Evolutionary conservation across 2,329 filamentous ascomycete species (phyloP).

Genomic region (Xylariomycetidae sp.): DNA sequence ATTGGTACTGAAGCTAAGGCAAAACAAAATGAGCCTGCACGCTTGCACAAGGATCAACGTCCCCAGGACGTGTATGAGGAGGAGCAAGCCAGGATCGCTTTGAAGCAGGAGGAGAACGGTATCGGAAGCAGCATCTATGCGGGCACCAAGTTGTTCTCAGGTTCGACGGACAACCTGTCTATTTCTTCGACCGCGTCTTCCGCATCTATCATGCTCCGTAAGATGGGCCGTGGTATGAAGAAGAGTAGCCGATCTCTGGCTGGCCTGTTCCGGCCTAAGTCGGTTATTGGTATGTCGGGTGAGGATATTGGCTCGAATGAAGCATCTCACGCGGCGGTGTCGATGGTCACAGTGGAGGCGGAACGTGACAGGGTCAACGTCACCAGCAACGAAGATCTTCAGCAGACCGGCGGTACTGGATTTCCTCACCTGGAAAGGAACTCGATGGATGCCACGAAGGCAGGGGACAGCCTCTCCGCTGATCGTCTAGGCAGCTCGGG

Average conservation of each 20-base stretch:
- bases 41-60: slow-evolving; percentile 60
- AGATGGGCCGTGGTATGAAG: slow-evolving; percentile 99
- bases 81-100: slow-evolving; percentile 85
- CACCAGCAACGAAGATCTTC: slow-evolving; percentile 61
- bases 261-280: slow-evolving; percentile 92
- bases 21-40: slow-evolving; percentile 38
- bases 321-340: slow-evolving; percentile 75
- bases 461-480: slow-evolving; percentile 33
- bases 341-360: slow-evolving; percentile 93
- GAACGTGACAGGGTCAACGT: slow-evolving; percentile 80
- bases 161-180: slow-evolving; percentile 91
- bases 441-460: slow-evolving; percentile 61
- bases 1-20: slow-evolving; percentile 22
- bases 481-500: slow-evolving; percentile 52
- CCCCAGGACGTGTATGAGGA: slow-evolving; percentile 66
- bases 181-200: slow-evolving; percentile 87
- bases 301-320: slow-evolving; percentile 62
- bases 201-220: slow-evolving; percentile 88
- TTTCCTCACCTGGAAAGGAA: slow-evolving; percentile 82
- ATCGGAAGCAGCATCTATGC: slow-evolving; percentile 93
- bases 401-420: slow-evolving; percentile 65
- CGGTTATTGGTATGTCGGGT: slow-evolving; percentile 69
- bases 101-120: slow-evolving; percentile 85
- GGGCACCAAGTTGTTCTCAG: slow-evolving; percentile 75
- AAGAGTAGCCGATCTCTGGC: slow-evolving; percentile 86